Conservation (phyloP, 2,329 filamentous ascomycete species). For the Hypoxylon sp. region DNA sequence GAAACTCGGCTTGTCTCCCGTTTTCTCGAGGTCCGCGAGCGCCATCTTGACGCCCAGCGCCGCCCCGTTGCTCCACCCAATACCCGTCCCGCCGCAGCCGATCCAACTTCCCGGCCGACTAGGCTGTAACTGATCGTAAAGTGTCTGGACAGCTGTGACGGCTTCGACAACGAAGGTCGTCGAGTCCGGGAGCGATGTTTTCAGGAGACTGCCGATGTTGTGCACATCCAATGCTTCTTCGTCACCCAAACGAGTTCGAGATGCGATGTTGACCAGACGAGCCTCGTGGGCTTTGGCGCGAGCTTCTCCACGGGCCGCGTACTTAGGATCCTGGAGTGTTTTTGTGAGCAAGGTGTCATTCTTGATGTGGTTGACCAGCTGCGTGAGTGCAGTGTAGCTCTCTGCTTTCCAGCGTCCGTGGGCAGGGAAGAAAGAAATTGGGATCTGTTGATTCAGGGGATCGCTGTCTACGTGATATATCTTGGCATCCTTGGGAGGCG, state of each 20-base stretch:
- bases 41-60: constrained; percentile 84
- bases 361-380: constrained; percentile 51
- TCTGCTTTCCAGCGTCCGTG: constrained; percentile 66
- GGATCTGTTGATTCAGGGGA: constrained; percentile 74
- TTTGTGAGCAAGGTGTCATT: constrained; percentile 17
- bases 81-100: constrained; percentile 84
- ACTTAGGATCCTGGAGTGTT: constrained; percentile 51
- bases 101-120: constrained; percentile 80
- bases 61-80: constrained; percentile 84
- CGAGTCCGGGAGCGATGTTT: constrained; percentile 41
- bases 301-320: constrained; percentile 42
- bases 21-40: constrained; percentile 63
- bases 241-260: constrained; percentile 43
- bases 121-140: constrained; percentile 79
- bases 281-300: constrained; percentile 41
- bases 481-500: constrained; percentile 68
- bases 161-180: constrained; percentile 85
- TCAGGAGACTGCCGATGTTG: constrained; percentile 48
- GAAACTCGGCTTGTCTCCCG: constrained; percentile 59
- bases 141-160: constrained; percentile 77
- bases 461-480: constrained; percentile 78
- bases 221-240: constrained; percentile 45
- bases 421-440: constrained; percentile 70
- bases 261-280: constrained; percentile 47
- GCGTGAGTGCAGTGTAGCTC: constrained; percentile 59